Percentiles rank a stretch among this genome's conserved stretches.
phyloP scores from a whole-genome alignment of 768 basidiomycete species.

The Mycena haematopus region DNA sequence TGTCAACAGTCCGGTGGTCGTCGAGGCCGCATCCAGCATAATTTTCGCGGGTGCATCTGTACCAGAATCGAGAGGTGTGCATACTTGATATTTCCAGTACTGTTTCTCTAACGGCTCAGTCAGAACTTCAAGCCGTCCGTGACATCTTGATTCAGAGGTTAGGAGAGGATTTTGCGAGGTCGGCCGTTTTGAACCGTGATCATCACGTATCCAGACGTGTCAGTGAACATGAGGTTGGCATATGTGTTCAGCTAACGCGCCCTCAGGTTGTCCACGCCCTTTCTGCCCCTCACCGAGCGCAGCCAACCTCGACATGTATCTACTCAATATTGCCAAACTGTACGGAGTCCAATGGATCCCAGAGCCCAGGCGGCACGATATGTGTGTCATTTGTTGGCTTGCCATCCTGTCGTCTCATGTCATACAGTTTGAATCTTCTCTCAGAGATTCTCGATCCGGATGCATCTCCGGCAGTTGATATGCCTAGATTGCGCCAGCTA shows the following conservation, averaged over 20 bases:
- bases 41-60: slow-evolving; percentile 62
- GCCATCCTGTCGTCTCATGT: background rate
- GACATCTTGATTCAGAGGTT: slow-evolving; percentile 61
- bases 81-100: background rate
- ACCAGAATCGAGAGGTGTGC: slow-evolving; percentile 62
- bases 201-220: slow-evolving; percentile 62
- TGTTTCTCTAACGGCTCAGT: slow-evolving; percentile 14
- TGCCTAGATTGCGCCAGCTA: slow-evolving; percentile 58
- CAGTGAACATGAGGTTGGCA: slow-evolving; percentile 25
- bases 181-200: slow-evolving; percentile 57
- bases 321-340: slow-evolving; percentile 58
- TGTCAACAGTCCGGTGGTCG: slow-evolving; percentile 52
- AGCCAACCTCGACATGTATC: slow-evolving; percentile 58
- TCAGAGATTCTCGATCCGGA: slow-evolving; percentile 67
- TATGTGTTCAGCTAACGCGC: slow-evolving; percentile 1
- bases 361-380: slow-evolving; percentile 63
- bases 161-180: slow-evolving; percentile 61
- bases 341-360: slow-evolving; percentile 68
- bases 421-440: slow-evolving; percentile 55
- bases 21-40: slow-evolving; percentile 75
- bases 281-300: slow-evolving; percentile 60
- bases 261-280: slow-evolving; percentile 58
- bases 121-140: slow-evolving; percentile 65
- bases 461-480: slow-evolving; percentile 57
- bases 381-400: slow-evolving; percentile 48